phyloP scores from a whole-genome alignment of 192 early-diverging fungal species.

The Linnemannia exigua region DNA sequence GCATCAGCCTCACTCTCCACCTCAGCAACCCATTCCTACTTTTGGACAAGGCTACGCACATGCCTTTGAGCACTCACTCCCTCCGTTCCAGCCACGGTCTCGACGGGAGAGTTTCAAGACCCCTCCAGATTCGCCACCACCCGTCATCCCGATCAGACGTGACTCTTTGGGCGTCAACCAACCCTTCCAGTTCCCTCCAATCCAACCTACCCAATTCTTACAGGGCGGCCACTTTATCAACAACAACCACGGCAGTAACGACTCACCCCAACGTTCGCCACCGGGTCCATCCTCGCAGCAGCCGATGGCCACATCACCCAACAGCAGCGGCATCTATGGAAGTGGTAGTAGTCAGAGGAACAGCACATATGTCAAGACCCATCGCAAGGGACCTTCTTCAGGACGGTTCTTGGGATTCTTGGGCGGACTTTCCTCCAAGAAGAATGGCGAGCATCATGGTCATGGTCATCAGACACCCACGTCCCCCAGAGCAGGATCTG shows the following conservation, averaged over 20 bases:
- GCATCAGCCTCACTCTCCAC: slow-evolving; percentile 15
- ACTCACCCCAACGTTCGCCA: not conserved
- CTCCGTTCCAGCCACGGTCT: not conserved
- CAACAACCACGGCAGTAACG: not conserved
- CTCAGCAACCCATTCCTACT: slow-evolving; percentile 20
- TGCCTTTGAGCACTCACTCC: not conserved
- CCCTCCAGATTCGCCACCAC: slow-evolving; percentile 23
- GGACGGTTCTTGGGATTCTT: slow-evolving; percentile 46
- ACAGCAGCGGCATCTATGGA: not conserved
- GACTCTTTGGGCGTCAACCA: slow-evolving; percentile 27
- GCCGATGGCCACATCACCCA: not conserved
- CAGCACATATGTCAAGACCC: slow-evolving; percentile 22
- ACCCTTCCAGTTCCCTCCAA: slow-evolving; percentile 6
- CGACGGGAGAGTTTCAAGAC: slow-evolving; percentile 19
- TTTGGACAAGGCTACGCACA: slow-evolving; percentile 20
- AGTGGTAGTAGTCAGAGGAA: not conserved
- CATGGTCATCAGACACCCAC: not conserved
- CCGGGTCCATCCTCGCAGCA: not conserved
- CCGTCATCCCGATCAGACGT: slow-evolving; percentile 27
- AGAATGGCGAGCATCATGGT: slow-evolving; percentile 26
- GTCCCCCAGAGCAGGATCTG: not conserved
- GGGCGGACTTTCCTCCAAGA: slow-evolving; percentile 50
- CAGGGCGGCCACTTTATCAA: not conserved
- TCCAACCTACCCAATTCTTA: not conserved
- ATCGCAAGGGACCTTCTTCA: slow-evolving; percentile 40